Evolutionary conservation across 352 stramenopile species (phyloP), one percentile per base, ranked within the genome.

Genomic region (Globisporangium heterothallicum): DNA sequence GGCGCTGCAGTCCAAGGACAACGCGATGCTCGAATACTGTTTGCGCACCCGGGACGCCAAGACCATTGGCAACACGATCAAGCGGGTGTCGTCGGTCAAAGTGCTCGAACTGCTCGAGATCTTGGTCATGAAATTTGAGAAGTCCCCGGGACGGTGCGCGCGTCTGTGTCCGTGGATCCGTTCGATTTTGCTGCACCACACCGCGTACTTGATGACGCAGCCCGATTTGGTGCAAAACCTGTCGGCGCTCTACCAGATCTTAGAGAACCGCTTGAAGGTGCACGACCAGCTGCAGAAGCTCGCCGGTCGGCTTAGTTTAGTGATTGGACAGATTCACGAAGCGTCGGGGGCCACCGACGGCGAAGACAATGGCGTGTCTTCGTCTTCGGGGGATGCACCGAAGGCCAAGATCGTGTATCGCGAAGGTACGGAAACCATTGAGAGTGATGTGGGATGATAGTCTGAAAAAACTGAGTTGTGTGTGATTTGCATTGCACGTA

Each of bases 211-310:
- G 16, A 81, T 94, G 61, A 84, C 78, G 35, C 80, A 92, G 59
- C 84, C 84, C 13, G 76, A 92, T 60, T 70, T 94, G 14, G 80
- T 94, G 52, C 68, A 86, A 46, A 87, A 73, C 60, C 70, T 94
- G 14, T 88, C 78, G 49, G 77, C 72, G 45, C 63, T 94, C 10
- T 94, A 94, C 70, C 84, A 94, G 66, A 79, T 88, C 14, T 57
- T 94, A 13, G 80, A 94, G 61, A 81, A 86, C 42, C 70, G 83
- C 7, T 66, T 94, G 42, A 82, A 89, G 61, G 79, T 91, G 42
- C 81, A 92, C 59, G 71, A 76, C 47, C 75, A 86, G 56, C 72
- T 94, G 53, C 83, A 94, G 66, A 88, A 90, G 66, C 75, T 94
- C 25, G 78, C 81, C 10, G 84, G 84, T 27, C 84, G 84, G 4